Evolutionary conservation across 2,329 filamentous ascomycete genomes (phyloP).

Genomic region (Fusarium duplospermum): DNA sequence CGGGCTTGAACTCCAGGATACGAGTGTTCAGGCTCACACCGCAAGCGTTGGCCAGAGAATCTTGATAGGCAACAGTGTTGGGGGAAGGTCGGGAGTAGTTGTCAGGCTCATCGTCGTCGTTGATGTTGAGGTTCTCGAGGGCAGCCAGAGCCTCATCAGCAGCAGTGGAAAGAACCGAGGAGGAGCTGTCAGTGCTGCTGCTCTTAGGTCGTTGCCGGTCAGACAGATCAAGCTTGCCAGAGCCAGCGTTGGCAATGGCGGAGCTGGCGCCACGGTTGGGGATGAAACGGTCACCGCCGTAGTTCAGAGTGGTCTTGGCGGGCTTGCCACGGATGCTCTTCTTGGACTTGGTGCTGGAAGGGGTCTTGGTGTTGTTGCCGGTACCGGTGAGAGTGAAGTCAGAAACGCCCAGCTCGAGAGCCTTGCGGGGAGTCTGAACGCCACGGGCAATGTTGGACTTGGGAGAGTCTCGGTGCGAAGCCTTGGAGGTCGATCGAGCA

Average conservation of each 20-base stretch:
- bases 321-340: slow-evolving; percentile 67
- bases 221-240: slow-evolving; percentile 80
- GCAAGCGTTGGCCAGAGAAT: slow-evolving; percentile 89
- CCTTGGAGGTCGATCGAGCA: slow-evolving; percentile 74
- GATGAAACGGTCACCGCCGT: slow-evolving; percentile 92
- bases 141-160: slow-evolving; percentile 84
- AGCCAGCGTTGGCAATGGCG: slow-evolving; percentile 82
- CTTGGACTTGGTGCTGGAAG: slow-evolving; percentile 66
- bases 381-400: slow-evolving; percentile 93
- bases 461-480: slow-evolving; percentile 83
- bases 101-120: slow-evolving; percentile 75
- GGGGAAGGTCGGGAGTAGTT: slow-evolving; percentile 84
- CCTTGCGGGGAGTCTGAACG: slow-evolving; percentile 81
- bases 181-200: slow-evolving; percentile 78
- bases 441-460: slow-evolving; percentile 93
- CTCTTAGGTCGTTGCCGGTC: slow-evolving; percentile 81
- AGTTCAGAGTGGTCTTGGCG: slow-evolving; percentile 84
- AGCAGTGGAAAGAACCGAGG: slow-evolving; percentile 79
- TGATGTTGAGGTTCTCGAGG: slow-evolving; percentile 81
- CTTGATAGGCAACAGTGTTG: slow-evolving; percentile 90
- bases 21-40: slow-evolving; percentile 93
- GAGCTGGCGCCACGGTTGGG: slow-evolving; percentile 93
- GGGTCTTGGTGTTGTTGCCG: slow-evolving; percentile 70
- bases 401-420: slow-evolving; percentile 88
- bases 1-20: slow-evolving; percentile 98